These are phyloP conservation scores for Artomyces pyxidatus DNA, from an alignment of 768 basidiomycete species.

Conservation along the genomic window DNA sequence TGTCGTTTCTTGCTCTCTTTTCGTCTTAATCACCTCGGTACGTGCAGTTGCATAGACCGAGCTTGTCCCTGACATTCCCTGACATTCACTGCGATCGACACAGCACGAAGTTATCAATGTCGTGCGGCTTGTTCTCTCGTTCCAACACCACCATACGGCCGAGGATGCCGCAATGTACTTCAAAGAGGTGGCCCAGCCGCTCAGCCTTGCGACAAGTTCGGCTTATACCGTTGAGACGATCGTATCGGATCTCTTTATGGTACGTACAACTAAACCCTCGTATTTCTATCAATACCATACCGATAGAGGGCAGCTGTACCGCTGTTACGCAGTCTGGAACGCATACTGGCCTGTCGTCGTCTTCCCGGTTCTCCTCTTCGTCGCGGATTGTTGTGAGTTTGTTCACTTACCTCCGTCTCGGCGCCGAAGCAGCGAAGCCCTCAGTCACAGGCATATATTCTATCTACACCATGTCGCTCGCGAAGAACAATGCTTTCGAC, in stretches of 20 bases:
- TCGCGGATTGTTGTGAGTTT: slow-evolving; percentile 9
- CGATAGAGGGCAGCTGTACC: slow-evolving; percentile 9
- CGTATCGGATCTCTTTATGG: slow-evolving; percentile 13
- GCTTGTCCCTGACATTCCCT: background rate
- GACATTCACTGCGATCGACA: background rate
- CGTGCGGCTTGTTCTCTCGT: slow-evolving; percentile 4
- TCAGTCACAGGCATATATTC: slow-evolving; percentile 7
- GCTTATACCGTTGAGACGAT: slow-evolving; percentile 8
- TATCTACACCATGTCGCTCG: slow-evolving; percentile 4
- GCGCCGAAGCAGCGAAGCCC: no score
- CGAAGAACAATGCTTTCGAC: background rate
- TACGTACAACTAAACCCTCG: background rate
- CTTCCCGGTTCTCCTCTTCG: slow-evolving; percentile 6
- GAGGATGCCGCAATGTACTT: background rate
- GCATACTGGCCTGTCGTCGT: background rate
- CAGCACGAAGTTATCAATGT: slow-evolving; percentile 8
- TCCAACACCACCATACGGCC: background rate
- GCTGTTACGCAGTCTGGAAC: slow-evolving; percentile 15
- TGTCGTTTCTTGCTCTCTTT: slow-evolving; percentile 2
- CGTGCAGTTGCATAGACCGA: no score
- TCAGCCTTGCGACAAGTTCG: slow-evolving; percentile 7
- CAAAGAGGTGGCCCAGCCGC: background rate
- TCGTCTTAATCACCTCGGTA: slow-evolving; percentile 11
- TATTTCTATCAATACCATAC: background rate
- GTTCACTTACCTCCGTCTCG: no score